Base-by-base conservation (phyloP, 176 grass and related monocot genomes). In the Metroxylon sagu region DNA sequence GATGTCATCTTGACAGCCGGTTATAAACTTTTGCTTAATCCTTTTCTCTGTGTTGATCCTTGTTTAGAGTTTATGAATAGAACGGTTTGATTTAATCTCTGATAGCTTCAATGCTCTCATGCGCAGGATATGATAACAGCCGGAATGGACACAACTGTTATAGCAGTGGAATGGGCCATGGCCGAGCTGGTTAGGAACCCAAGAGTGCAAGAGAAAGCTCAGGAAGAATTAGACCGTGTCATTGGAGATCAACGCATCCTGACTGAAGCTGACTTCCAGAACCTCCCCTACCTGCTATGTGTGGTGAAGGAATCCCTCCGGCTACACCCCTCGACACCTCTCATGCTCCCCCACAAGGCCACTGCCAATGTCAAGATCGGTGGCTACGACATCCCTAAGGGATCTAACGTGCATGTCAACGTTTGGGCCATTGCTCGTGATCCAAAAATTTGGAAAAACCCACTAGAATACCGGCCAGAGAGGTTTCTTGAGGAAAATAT, bases 331-430 rank as follows among this genome's bases (percentile, higher is more conserved):
- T 71, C 87, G 0, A 90, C 80, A 0, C 87, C 87, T 0, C 75
- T 90, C 50, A 79, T 90, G 79, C 80, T 90, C 29, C 87, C 87
- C 1, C 87, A 90, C 79, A 90, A 89, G 76, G 85, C 85, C 54
- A 84, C 63, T 29, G 48, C 64, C 1, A 59, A 50, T 1, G 73
- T 80, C 65, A 89, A 80, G 76, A 58, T 89, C 3, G 76, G 76
- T 0, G 75, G 82, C 25, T 85, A 90, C 30, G 50, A 76, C 71
- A 67, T 90, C 55, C 87, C 87, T 35, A 85, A 79, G 57, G 87
- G 87, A 0, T 56, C 87, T 50, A 85, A 79, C 35, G 75, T 85
- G 12, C 77, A 82, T 67, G 82, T 90, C 67, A 90, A 85, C 3
- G 82, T 90, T 21, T 90, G 87, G 87, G 87, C 87, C 2, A 62